These are phyloP conservation scores for Scytalidium lignicola DNA, from an alignment of 2,329 filamentous ascomycete genomes.

Conservation along the genomic window DNA sequence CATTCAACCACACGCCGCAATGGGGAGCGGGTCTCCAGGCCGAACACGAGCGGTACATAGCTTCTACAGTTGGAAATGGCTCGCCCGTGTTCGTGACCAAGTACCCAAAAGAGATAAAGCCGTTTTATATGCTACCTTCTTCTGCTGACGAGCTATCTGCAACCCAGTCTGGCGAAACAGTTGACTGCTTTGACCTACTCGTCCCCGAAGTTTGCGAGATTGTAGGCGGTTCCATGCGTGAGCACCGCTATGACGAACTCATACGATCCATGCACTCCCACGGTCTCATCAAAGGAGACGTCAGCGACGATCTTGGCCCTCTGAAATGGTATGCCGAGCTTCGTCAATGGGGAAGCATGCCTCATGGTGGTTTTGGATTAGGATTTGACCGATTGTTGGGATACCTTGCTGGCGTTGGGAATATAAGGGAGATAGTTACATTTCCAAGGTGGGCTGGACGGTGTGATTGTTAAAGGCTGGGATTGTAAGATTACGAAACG, in stretches of 20 bases:
- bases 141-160: conserved; percentile 26
- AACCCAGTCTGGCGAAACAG: conserved; percentile 36
- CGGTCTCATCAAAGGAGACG: conserved; percentile 40
- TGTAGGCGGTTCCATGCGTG: conserved; percentile 65
- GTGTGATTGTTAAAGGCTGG: conserved; percentile 29
- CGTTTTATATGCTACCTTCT: conserved; percentile 79
- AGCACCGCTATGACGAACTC: conserved; percentile 55
- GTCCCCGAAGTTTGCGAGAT: conserved; percentile 65
- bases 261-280: conserved; percentile 54
- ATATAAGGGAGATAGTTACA: conserved; percentile 62
- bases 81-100: conserved; percentile 85
- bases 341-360: conserved; percentile 63
- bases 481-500: not conserved
- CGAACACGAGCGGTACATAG: conserved; percentile 89
- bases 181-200: conserved; percentile 68
- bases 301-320: conserved; percentile 34
- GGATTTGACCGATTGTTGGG: conserved; percentile 66
- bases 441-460: conserved; percentile 55
- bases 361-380: conserved; percentile 68
- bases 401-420: conserved; percentile 60
- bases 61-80: conserved; percentile 50
- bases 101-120: conserved; percentile 84
- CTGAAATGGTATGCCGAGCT: conserved; percentile 69
- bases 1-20: conserved; percentile 62
- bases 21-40: conserved; percentile 77